Evolutionary conservation across 2,329 filamentous ascomycete genomes (phyloP).

Genomic region (Calonectria pauciramosa): DNA sequence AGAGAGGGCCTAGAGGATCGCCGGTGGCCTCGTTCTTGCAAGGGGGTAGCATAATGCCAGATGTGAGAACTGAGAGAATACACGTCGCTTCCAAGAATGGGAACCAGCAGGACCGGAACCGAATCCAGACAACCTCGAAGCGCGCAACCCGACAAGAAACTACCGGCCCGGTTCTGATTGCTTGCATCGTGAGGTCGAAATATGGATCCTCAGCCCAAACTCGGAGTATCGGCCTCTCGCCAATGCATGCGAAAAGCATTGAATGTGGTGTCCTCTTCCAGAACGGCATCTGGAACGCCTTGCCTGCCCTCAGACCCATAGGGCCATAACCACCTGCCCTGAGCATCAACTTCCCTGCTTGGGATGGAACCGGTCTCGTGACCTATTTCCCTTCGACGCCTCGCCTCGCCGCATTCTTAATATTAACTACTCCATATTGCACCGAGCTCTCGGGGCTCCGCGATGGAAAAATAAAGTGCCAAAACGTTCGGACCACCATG

Average conservation of each 20-base stretch:
- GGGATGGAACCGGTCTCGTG: background rate
- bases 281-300: constrained; percentile 14
- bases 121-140: constrained; percentile 1
- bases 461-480: background rate
- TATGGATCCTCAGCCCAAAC: background rate
- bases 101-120: constrained; percentile 5
- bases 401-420: background rate
- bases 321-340: background rate
- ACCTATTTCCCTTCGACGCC: background rate
- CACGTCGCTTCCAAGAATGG: constrained; percentile 2
- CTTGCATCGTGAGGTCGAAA: background rate
- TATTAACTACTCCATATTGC: background rate
- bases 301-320: background rate
- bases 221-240: background rate
- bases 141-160: constrained; percentile 19
- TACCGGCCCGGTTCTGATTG: constrained; percentile 18
- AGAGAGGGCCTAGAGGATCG: constrained; percentile 13
- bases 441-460: background rate
- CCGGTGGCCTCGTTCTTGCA: constrained; percentile 9
- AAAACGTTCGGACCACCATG: background rate
- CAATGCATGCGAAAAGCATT: background rate
- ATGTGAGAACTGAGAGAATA: constrained; percentile 27
- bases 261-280: constrained; percentile 13
- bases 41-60: background rate
- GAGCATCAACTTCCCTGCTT: background rate